Conservation (phyloP, 2,329 filamentous ascomycete species). For the Diaporthe sp. region DNA sequence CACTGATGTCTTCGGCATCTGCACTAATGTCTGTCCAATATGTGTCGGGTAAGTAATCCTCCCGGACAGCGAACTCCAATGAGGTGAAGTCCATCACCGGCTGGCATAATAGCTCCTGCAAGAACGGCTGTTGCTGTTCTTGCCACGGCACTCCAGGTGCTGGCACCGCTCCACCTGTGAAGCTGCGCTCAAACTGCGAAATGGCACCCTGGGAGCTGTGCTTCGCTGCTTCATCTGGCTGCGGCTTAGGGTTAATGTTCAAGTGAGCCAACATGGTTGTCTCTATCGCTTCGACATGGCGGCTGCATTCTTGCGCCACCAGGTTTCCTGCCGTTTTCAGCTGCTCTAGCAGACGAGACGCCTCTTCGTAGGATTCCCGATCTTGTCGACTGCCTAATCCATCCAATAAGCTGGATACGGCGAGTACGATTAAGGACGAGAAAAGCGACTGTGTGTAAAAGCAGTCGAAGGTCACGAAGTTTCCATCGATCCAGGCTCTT, state of each 20-base stretch:
- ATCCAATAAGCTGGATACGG: neutral
- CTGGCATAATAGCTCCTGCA: neutral
- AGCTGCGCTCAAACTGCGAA: neutral
- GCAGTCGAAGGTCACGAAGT: neutral
- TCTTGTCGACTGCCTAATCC: neutral
- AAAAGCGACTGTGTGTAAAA: neutral
- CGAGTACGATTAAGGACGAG: neutral
- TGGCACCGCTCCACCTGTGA: neutral
- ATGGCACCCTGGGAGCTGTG: neutral
- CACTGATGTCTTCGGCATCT: neutral
- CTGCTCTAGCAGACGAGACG: neutral
- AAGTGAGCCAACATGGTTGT: neutral
- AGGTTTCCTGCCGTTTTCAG: neutral
- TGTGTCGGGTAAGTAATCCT: neutral
- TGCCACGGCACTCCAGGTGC: neutral
- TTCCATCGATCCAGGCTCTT: neutral
- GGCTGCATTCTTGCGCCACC: neutral
- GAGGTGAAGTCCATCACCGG: neutral
- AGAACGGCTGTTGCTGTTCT: neutral
- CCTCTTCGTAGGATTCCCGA: neutral
- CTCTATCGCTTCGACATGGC: neutral
- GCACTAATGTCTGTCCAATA: neutral
- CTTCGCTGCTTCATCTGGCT: neutral
- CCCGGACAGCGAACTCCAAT: neutral
- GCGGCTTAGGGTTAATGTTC: neutral